phyloP scores from a whole-genome alignment of 1,284 basidiomycete species.

The Papiliotrema flavescens region DNA sequence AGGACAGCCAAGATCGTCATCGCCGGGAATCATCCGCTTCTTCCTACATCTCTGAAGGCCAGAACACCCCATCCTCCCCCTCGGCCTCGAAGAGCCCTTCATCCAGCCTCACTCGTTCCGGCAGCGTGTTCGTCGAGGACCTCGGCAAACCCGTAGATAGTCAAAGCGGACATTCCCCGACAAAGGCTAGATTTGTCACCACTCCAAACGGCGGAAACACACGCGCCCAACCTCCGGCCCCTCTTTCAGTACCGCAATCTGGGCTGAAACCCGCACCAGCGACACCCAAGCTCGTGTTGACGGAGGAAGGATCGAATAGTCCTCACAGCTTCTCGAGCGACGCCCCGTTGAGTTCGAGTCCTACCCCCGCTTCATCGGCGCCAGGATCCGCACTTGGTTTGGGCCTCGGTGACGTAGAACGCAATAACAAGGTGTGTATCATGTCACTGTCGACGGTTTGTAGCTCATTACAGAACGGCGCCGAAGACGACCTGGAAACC shows the following conservation, averaged over 20 bases:
- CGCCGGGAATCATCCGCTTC: conserved; percentile 9
- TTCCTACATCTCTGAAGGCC: background rate
- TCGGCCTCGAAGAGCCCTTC: background rate
- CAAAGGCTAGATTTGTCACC: background rate
- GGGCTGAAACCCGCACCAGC: conserved; percentile 8
- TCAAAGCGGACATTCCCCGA: background rate
- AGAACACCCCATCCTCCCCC: background rate
- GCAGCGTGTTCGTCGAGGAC: conserved; percentile 6
- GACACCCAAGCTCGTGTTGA: conserved; percentile 36
- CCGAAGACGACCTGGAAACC: background rate
- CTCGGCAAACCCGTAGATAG: background rate
- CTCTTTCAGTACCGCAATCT: background rate
- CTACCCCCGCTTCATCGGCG: background rate
- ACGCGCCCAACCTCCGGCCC: background rate
- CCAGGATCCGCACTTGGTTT: conserved; percentile 10
- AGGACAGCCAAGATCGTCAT: background rate
- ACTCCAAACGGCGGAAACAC: background rate
- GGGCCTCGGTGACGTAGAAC: conserved; percentile 3
- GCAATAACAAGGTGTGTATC: background rate
- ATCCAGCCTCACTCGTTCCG: background rate
- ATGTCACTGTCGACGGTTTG: background rate
- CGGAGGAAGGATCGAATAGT: conserved; percentile 30
- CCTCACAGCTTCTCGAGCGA: conserved; percentile 26
- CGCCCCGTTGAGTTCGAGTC: conserved; percentile 8
- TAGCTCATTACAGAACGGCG: background rate